Evolutionary conservation across 2,329 filamentous ascomycete genomes (phyloP), one percentile per base, ranked within the genome.

Genomic region (Colletotrichum sp.): DNA sequence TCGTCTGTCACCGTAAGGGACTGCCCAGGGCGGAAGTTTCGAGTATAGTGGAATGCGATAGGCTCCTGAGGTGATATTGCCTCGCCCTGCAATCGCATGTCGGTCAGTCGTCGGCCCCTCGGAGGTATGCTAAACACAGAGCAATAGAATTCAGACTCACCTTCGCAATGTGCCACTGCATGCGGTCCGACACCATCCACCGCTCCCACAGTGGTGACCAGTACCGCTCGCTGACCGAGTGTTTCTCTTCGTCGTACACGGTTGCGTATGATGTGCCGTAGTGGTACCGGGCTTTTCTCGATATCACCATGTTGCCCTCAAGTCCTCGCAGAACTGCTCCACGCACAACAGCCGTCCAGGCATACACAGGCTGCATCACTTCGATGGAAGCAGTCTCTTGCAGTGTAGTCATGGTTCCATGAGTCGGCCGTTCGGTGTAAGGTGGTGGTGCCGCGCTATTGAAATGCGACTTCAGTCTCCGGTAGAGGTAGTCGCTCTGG

Each of bases 131-230:
- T 26, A 32, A 34, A 4, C 24, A 6, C 71, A 21, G 21, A 12
- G 44, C 44, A 13, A 8, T 13, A 13, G 24, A 34, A 18, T 49
- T 30, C 24, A 59, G n/a, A 84, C 88, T 79, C 80, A 93, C 93
- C 90, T 95, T 95, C 77, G 92, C 91, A 82, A 96, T 95, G 83
- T 96, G 94, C 95, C 95, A 96, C 84, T 95, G 93, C 94, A 96
- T 96, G 64, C 94, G 89, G 83, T 96, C 93, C 62, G 90, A 92
- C 8, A 96, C 94, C 94, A 95, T 96, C 94, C 93, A 96, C 65
- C 94, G 86, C 85, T 96, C 94, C 94, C 94, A 95, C 28, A 96
- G 83, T 8, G 93, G 94, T 78, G 92, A 94, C 94, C 94, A 96
- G 81, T 96, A 96, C 67, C 94, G 87, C 83, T 96, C 94, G 59